These are phyloP conservation scores for Penicillium sp. DNA, from an alignment of 2,329 filamentous ascomycete genomes.

Conservation along the genomic window DNA sequence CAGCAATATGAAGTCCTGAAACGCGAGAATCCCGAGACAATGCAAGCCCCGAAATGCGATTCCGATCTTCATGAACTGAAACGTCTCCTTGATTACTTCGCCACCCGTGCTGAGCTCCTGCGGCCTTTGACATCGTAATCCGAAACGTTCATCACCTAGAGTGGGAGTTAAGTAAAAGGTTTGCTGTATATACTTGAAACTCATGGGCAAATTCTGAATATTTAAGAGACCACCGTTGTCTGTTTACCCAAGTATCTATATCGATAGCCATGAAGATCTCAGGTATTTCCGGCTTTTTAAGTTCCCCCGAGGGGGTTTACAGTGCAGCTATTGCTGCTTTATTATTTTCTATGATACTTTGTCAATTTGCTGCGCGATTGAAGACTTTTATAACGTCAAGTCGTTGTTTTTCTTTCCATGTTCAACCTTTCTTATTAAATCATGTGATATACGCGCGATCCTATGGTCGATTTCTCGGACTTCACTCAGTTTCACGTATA, in stretches of 20 bases:
- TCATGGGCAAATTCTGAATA: too few species aligned
- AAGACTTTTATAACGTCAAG: slow-evolving; percentile 17
- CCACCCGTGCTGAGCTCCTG: background rate
- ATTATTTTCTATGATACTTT: background rate
- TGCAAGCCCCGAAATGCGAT: background rate
- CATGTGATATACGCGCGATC: slow-evolving; percentile 8
- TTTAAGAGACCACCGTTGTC: background rate
- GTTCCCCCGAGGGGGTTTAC: slow-evolving; percentile 2
- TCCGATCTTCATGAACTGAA: background rate
- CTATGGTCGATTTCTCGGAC: slow-evolving; percentile 9
- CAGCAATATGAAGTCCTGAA: background rate
- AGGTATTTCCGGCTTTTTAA: background rate
- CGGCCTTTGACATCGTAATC: background rate
- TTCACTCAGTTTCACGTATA: slow-evolving; percentile 1
- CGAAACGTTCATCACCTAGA: too few species aligned
- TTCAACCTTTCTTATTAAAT: slow-evolving; percentile 8
- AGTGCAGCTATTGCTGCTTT: background rate
- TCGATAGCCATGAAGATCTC: background rate
- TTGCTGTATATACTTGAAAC: too few species aligned
- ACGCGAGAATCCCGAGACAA: background rate
- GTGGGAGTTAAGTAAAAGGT: too few species aligned
- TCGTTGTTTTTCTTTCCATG: slow-evolving; percentile 14
- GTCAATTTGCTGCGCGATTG: slow-evolving; percentile 1
- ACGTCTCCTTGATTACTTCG: slow-evolving; percentile 1
- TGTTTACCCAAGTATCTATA: background rate